Conservation (phyloP, 768 basidiomycete species). For the Tricholoma bakamatsutake region DNA sequence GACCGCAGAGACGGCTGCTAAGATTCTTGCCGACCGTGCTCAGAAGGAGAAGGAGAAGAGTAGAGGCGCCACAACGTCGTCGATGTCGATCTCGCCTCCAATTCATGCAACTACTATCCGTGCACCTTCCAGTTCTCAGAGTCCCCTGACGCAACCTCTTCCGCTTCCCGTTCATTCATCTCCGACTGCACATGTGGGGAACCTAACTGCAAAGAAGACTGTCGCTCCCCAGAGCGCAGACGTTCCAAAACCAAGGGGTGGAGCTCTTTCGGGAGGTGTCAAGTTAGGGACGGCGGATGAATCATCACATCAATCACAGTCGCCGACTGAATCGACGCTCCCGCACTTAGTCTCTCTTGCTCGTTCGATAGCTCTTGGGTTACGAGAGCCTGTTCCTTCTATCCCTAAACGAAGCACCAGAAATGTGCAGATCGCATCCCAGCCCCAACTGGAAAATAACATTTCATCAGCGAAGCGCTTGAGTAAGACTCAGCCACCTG, state of each 20-base stretch:
- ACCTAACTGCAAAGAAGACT: conserved; percentile 8
- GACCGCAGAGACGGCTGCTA: conserved; percentile 20
- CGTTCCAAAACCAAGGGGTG: conserved; percentile 4
- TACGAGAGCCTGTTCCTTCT: neutral
- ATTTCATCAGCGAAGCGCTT: neutral
- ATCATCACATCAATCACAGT: neutral
- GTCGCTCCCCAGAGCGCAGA: conserved; percentile 4
- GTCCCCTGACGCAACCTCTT: neutral
- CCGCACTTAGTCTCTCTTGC: neutral
- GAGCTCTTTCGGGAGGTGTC: conserved; percentile 11
- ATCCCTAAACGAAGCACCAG: neutral
- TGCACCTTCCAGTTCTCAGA: conserved; percentile 3
- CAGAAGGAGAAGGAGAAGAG: conserved; percentile 14
- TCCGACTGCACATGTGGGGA: conserved; percentile 6
- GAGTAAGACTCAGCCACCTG: neutral
- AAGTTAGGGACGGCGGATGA: conserved; percentile 7
- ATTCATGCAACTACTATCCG: neutral
- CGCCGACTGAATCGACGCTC: neutral
- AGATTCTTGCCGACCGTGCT: conserved; percentile 22
- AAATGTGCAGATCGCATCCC: neutral
- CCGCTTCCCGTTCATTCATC: conserved; percentile 6
- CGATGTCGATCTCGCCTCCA: neutral
- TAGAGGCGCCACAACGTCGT: neutral
- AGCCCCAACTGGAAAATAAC: neutral
- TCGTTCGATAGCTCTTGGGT: conserved; percentile 1